Evolutionary conservation across 352 stramenopile genomes (phyloP).

Genomic region (Globisporangium uncinulatum): DNA sequence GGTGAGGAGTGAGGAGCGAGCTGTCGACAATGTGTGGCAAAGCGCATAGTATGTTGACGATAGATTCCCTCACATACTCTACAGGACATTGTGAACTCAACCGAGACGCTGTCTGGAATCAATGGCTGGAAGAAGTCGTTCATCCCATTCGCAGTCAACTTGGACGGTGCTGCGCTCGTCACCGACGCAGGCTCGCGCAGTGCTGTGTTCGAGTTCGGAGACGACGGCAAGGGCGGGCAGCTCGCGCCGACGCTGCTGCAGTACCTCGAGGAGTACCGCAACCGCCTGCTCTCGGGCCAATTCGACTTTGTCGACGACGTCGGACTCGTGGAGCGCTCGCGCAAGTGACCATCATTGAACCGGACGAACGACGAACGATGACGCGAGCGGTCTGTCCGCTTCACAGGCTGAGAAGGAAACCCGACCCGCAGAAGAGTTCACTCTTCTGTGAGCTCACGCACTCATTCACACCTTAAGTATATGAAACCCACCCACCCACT

Average conservation of each 20-base stretch:
- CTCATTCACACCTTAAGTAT: not conserved
- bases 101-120: slow-evolving; percentile 35
- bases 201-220: slow-evolving; percentile 62
- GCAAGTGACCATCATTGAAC: slow-evolving; percentile 29
- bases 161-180: slow-evolving; percentile 62
- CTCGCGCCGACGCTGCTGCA: slow-evolving; percentile 50
- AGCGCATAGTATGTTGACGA: no score
- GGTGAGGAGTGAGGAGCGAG: slow-evolving; percentile 15
- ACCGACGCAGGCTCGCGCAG: slow-evolving; percentile 41
- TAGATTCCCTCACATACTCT: not conserved
- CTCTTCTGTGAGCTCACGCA: no score
- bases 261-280: slow-evolving; percentile 76
- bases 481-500: not conserved
- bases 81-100: slow-evolving; percentile 52
- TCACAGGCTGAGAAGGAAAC: no score
- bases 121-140: slow-evolving; percentile 56
- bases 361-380: not conserved
- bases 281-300: slow-evolving; percentile 72
- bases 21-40: not conserved
- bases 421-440: no score
- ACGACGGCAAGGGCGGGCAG: slow-evolving; percentile 51
- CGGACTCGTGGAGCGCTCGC: slow-evolving; percentile 70
- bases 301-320: slow-evolving; percentile 83
- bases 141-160: slow-evolving; percentile 67
- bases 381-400: not conserved